Conservation (phyloP, 2,329 filamentous ascomycete species). For the Verticillium zaregamsianum region DNA sequence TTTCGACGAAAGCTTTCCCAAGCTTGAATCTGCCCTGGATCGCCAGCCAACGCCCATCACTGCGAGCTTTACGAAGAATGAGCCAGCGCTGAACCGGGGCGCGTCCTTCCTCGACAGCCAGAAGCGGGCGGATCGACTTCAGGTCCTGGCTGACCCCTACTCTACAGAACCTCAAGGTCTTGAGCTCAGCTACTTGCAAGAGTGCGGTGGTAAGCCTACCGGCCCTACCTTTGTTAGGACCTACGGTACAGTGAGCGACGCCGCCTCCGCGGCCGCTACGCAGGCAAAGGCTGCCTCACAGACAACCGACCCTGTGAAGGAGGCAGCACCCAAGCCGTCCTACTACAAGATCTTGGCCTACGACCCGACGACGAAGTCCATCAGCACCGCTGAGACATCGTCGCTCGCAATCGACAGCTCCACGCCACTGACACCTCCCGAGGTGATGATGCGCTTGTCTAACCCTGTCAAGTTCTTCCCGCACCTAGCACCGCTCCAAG, state of each 20-base stretch:
- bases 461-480: constrained; percentile 63
- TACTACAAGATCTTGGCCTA: constrained; percentile 66
- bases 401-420: constrained; percentile 46
- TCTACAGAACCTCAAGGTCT: constrained; percentile 43
- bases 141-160: constrained; percentile 30
- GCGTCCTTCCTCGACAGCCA: constrained; percentile 3
- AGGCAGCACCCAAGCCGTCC: constrained; percentile 11
- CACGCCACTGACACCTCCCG: constrained; percentile 51
- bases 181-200: constrained; percentile 42
- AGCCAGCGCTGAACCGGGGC: constrained; percentile 24
- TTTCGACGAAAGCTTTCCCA: constrained; percentile 38
- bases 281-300: background rate
- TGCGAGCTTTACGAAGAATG: constrained; percentile 14
- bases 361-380: constrained; percentile 51
- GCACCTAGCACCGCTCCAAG: constrained; percentile 54
- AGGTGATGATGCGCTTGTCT: constrained; percentile 56
- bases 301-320: background rate
- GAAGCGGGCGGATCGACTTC: constrained; percentile 7
- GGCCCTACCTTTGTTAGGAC: constrained; percentile 31
- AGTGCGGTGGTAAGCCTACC: constrained; percentile 30
- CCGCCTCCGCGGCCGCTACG: constrained; percentile 4
- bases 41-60: constrained; percentile 6
- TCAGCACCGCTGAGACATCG: constrained; percentile 57
- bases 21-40: constrained; percentile 19
- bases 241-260: constrained; percentile 17